Percentiles rank a stretch among this genome's conserved stretches.
Conservation (phyloP, 164 flowering plant species). For the Liquidambar formosana region DNA sequence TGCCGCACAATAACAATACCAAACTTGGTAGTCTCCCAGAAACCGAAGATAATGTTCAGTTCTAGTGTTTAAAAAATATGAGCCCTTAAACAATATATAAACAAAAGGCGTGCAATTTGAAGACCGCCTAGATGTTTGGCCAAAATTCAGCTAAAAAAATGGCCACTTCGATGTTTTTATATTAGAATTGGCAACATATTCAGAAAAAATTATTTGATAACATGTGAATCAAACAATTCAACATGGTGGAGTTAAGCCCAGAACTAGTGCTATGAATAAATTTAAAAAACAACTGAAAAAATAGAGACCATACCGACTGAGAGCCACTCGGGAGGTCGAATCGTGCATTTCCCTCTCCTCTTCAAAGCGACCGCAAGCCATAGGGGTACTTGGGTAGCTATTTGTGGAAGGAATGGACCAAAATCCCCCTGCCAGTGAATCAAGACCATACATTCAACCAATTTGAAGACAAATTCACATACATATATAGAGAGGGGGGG, state of each 20-base stretch:
- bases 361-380: conserved; percentile 85
- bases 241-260: too few relatives aligned
- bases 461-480: not conserved
- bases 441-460: conserved; percentile 1
- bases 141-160: too few relatives aligned
- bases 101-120: too few relatives aligned
- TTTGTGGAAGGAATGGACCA: conserved; percentile 75
- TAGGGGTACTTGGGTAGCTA: conserved; percentile 60
- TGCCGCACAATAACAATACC: not conserved
- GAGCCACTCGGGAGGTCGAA: conserved; percentile 89
- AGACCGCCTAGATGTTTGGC: too few relatives aligned
- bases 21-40: too few relatives aligned
- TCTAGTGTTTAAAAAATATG: too few relatives aligned
- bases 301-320: conserved; percentile 53
- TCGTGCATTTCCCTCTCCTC: conserved; percentile 86
- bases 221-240: too few relatives aligned
- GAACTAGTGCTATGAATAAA: not conserved
- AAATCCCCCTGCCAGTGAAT: conserved; percentile 61
- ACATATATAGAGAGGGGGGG: not conserved
- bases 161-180: too few relatives aligned
- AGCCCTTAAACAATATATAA: too few relatives aligned
- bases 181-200: too few relatives aligned
- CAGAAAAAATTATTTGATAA: too few relatives aligned
- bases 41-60: too few relatives aligned
- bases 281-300: not conserved